Evolutionary conservation across 495 filamentous ascomycete genomes (phyloP).

Genomic region (Mytilinidion resinicola): DNA sequence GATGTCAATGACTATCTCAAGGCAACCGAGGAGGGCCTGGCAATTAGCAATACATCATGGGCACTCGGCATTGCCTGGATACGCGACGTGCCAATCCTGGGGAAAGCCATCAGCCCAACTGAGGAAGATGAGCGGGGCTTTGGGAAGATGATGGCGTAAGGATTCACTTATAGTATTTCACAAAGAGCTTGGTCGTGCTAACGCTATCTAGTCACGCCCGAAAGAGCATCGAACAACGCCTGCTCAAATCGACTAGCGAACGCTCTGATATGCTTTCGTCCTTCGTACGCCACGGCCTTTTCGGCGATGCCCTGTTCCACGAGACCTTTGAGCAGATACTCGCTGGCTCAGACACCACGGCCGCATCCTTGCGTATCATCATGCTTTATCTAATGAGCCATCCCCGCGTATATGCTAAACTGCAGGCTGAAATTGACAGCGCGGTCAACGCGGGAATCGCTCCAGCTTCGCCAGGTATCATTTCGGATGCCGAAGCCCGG

Average conservation of each 20-base stretch:
- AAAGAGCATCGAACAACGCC: conserved; percentile 7
- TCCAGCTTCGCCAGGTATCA: conserved; percentile 8
- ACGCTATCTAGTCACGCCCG: conserved; percentile 2
- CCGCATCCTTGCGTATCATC: conserved; percentile 15
- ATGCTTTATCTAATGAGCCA: conserved; percentile 24
- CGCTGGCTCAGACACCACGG: conserved; percentile 24
- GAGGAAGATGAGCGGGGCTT: conserved; percentile 20
- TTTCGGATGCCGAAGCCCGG: conserved; percentile 17
- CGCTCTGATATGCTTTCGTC: conserved; percentile 37
- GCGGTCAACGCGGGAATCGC: conserved; percentile 15
- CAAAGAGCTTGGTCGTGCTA: neutral
- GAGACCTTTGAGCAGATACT: conserved; percentile 34
- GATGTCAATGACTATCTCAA: conserved; percentile 47
- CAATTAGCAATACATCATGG: conserved; percentile 13
- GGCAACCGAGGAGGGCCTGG: conserved; percentile 32
- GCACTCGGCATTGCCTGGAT: conserved; percentile 16
- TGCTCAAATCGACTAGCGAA: conserved; percentile 18
- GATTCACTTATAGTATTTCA: neutral
- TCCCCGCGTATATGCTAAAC: conserved; percentile 18
- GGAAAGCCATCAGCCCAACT: conserved; percentile 17
- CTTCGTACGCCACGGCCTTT: conserved; percentile 38
- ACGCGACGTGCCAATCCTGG: conserved; percentile 16
- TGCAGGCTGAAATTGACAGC: conserved; percentile 24
- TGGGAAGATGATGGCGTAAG: conserved; percentile 21
- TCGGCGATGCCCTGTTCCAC: conserved; percentile 32